Evolutionary conservation across 2,329 filamentous ascomycete species (phyloP), one percentile per base, ranked within the genome.

Genomic region (Curvularia lunata): DNA sequence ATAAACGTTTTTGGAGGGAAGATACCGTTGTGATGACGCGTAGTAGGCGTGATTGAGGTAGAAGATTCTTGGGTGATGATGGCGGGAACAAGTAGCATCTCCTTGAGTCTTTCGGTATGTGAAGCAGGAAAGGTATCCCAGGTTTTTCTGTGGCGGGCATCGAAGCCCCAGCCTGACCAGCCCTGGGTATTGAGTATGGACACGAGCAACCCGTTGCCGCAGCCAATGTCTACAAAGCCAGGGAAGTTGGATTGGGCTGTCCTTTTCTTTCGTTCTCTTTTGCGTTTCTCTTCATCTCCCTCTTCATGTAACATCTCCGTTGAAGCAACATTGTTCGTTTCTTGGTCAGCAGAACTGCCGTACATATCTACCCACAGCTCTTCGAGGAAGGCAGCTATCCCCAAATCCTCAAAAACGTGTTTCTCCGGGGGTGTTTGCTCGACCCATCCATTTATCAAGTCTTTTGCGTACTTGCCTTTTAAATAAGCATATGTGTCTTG

Each of bases 191-290:
- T 83, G 4, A 99, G 84, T 37, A 99, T 85, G 71, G 96, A 86
- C 7, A 96, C 91, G 1, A 99, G 84, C 3, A 99, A 81, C 1
- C 95, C 95, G 71, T 98, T 99, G 1, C 95, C 95, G 72, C 95
- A 98, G 5, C 94, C 95, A 45, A 99, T 92, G 71, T 99, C 95
- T 19, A 97, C 91, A 69, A 98, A 99, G 0, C 94, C 93, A 0
- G 92, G 91, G 67, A 97, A 97, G 16, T 23, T 52, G 12, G 45
- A 19, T 47, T 48, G 56, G 30, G 48, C 43, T 16, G 1, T 8
- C 42, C 43, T 73, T 69, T 8, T 62, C 58, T 1, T 49, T 37
- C 48, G 23, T 42, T 18, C 9, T 42, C 30, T 13, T 18, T 52
- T 37, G 16, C 45, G 48, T n/a, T 30, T 13, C 4, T 40, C 13